Conservation (phyloP, 163 green algal species). For the Chlorella variabilis region DNA sequence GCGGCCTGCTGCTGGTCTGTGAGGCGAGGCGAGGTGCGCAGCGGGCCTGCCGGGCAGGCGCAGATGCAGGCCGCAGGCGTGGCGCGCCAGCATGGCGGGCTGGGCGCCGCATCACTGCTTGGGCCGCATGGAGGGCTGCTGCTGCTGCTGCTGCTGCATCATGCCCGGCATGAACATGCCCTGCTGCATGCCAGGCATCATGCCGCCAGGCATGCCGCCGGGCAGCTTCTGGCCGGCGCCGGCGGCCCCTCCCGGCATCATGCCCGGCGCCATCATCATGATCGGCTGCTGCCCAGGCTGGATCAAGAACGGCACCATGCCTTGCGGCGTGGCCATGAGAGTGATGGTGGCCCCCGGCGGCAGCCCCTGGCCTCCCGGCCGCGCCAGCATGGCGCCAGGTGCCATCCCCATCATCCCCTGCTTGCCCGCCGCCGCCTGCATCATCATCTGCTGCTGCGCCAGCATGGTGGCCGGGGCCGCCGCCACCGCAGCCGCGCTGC, state of each 20-base stretch:
- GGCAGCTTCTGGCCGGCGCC: no score
- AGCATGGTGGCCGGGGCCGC: constrained; percentile 2
- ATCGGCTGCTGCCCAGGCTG: constrained; percentile 23
- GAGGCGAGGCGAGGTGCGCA: no score
- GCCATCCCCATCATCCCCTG: no score
- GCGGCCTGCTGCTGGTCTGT: no score
- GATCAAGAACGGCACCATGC: constrained; percentile 23
- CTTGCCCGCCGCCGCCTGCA: constrained; percentile 11
- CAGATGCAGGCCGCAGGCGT: no score
- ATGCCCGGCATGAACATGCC: constrained; percentile 9
- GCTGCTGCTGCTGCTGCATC: background rate
- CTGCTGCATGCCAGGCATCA: background rate
- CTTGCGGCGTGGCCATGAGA: constrained; percentile 2
- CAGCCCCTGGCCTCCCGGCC: no score
- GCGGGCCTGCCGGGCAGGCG: no score
- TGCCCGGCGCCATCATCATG: constrained; percentile 6
- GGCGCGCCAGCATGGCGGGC: no score
- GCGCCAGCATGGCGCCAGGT: background rate
- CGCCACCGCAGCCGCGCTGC: constrained; percentile 3
- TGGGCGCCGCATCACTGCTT: no score
- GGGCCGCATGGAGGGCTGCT: background rate
- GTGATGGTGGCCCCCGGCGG: constrained; percentile 1
- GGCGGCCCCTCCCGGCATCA: background rate
- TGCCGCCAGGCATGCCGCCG: no score
- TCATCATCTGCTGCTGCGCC: constrained; percentile 30